These are phyloP conservation scores for Pseudogymnoascus sp. DNA, from an alignment of 2,329 filamentous ascomycete species.

Conservation along the genomic window DNA sequence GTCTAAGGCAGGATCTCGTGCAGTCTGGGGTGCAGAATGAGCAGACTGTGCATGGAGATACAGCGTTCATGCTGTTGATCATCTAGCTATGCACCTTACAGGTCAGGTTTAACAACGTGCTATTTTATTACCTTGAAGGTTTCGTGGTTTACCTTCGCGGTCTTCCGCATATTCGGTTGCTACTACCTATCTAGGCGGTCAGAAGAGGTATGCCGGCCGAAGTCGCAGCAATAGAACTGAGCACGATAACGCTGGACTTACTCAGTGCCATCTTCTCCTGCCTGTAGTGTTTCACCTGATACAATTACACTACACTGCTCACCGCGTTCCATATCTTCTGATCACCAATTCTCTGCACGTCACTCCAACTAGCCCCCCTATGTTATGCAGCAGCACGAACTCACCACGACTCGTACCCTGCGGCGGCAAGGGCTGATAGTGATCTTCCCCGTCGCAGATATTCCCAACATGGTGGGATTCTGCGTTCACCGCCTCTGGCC, in stretches of 20 bases:
- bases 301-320: neutral
- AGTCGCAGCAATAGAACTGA: neutral
- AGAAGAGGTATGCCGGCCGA: neutral
- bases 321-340: neutral
- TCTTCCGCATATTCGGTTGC: neutral
- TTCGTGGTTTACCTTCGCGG: neutral
- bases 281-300: neutral
- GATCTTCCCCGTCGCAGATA: neutral
- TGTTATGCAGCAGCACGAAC: neutral
- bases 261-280: neutral
- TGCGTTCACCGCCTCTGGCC: neutral
- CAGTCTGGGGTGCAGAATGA: neutral
- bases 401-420: conserved; percentile 4
- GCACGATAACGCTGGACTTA: neutral
- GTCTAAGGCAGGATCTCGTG: neutral
- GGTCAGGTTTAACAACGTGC: neutral
- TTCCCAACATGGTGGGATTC: neutral
- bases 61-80: neutral
- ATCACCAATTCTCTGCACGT: conserved; percentile 3
- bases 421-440: neutral
- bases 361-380: neutral
- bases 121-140: neutral
- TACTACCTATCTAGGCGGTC: neutral
- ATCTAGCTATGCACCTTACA: neutral
- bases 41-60: neutral